phyloP scores from a whole-genome alignment of 1,139 yeast species.

The Nakaseomyces bracarensis region DNA sequence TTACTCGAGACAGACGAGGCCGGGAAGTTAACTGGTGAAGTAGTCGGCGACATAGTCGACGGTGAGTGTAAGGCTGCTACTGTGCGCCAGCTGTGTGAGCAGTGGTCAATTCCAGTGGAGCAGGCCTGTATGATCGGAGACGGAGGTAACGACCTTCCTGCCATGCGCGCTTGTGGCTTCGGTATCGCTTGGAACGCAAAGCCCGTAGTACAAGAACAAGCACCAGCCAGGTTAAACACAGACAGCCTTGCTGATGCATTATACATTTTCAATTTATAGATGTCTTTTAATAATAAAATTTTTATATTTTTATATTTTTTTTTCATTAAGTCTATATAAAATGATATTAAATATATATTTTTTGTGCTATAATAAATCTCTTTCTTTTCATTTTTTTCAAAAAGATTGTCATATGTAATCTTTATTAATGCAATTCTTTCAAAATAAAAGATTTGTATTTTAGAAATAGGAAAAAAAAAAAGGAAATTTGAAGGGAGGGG shows the following conservation, averaged over 20 bases:
- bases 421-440: too few species aligned
- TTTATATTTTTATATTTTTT: slow-evolving; percentile 6
- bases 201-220: slow-evolving; percentile 74
- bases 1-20: slow-evolving; percentile 47
- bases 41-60: slow-evolving; percentile 75
- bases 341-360: too few species aligned
- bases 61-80: slow-evolving; percentile 76
- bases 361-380: too few species aligned
- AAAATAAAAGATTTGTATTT: too few species aligned
- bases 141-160: slow-evolving; percentile 90
- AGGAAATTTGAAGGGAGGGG: too few species aligned
- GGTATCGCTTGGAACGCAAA: slow-evolving; percentile 98
- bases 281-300: too few species aligned
- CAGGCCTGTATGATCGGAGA: slow-evolving; percentile 86
- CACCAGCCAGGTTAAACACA: slow-evolving; percentile 77
- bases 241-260: slow-evolving; percentile 60
- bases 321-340: too few species aligned
- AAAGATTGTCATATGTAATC: too few species aligned
- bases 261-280: slow-evolving; percentile 76
- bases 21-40: slow-evolving; percentile 44
- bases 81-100: slow-evolving; percentile 55
- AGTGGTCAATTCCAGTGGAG: slow-evolving; percentile 49
- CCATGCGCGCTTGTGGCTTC: slow-evolving; percentile 89
- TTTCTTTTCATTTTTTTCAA: too few species aligned
- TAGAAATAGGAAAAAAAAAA: too few species aligned